Conservation (phyloP, 306 rosid genomes). For the Fragaria nilgerrensis region DNA sequence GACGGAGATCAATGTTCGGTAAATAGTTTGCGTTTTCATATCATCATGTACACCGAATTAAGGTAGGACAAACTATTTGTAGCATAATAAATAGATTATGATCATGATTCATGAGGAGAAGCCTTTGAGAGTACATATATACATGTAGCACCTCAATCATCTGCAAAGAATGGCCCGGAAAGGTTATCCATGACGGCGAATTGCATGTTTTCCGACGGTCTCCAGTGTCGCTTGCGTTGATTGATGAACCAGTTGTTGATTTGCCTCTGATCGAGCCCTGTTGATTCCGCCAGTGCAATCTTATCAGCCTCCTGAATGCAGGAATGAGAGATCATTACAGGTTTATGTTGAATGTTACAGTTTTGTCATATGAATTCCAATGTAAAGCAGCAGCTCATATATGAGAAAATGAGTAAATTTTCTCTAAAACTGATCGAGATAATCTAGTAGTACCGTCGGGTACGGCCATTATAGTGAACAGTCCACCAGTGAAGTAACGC, state of each 20-base stretch:
- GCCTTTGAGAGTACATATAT: constrained; percentile 34
- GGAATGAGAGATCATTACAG: not conserved
- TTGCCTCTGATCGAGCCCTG: constrained; percentile 91
- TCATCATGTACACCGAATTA: constrained; percentile 39
- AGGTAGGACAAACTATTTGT: constrained; percentile 26
- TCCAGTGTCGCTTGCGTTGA: constrained; percentile 97
- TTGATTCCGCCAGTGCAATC: constrained; percentile 68
- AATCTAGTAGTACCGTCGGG: constrained; percentile 70
- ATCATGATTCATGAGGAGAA: not conserved
- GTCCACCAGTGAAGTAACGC: constrained; percentile 85
- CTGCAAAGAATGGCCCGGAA: constrained; percentile 48
- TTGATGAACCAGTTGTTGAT: constrained; percentile 97
- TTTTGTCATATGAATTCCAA: not conserved
- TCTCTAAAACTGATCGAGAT: not conserved
- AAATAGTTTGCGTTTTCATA: constrained; percentile 9
- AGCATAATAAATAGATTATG: constrained; percentile 5
- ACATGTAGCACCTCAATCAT: constrained; percentile 36
- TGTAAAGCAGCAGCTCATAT: not conserved
- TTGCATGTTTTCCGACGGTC: constrained; percentile 82
- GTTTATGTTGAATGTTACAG: not conserved
- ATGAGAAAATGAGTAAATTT: not conserved
- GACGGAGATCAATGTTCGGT: constrained; percentile 30
- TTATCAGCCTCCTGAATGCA: constrained; percentile 79
- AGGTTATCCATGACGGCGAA: constrained; percentile 69
- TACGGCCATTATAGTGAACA: constrained; percentile 91